These are phyloP conservation scores for Penicillium sp. DNA, from an alignment of 2,329 filamentous ascomycete genomes.

Conservation along the genomic window DNA sequence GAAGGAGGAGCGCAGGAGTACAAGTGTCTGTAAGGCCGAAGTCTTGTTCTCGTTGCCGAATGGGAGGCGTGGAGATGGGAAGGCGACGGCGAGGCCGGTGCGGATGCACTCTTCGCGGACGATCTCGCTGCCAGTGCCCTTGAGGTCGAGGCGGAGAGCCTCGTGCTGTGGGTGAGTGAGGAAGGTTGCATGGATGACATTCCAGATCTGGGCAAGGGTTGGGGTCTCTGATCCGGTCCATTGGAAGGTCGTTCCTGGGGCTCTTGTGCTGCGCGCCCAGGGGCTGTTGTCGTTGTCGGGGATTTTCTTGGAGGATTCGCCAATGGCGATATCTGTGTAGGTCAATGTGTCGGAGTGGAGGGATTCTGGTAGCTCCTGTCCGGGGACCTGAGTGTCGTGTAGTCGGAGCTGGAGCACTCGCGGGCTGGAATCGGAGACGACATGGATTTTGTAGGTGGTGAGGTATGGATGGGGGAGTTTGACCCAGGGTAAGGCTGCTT, in stretches of 20 bases:
- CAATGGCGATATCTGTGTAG: slow-evolving; percentile 42
- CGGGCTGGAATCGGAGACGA: slow-evolving; percentile 33
- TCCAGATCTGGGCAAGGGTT: slow-evolving; percentile 46
- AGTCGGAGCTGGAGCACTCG: slow-evolving; percentile 38
- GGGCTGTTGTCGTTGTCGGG: slow-evolving; percentile 42
- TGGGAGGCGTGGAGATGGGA: slow-evolving; percentile 27
- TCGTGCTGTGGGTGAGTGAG: slow-evolving; percentile 40
- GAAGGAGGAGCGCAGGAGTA: slow-evolving; percentile 63
- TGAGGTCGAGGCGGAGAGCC: slow-evolving; percentile 39
- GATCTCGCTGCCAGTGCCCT: slow-evolving; percentile 42
- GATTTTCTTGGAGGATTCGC: slow-evolving; percentile 32
- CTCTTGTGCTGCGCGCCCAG: slow-evolving; percentile 43
- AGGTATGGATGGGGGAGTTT: slow-evolving; percentile 55
- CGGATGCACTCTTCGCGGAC: slow-evolving; percentile 47
- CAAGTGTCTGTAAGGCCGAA: slow-evolving; percentile 37
- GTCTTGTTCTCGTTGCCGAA: slow-evolving; percentile 28
- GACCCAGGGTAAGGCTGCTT: slow-evolving; percentile 40
- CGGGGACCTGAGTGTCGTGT: slow-evolving; percentile 36
- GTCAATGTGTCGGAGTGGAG: slow-evolving; percentile 46
- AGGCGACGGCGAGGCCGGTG: slow-evolving; percentile 35
- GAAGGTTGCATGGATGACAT: slow-evolving; percentile 42
- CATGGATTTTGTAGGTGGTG: slow-evolving; percentile 48
- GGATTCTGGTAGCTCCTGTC: slow-evolving; percentile 40
- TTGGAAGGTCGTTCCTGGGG: slow-evolving; percentile 36
- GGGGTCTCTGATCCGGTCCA: slow-evolving; percentile 39